phyloP scores from a whole-genome alignment of 2,329 filamentous ascomycete genomes.

The Cryoendolithus antarcticus region DNA sequence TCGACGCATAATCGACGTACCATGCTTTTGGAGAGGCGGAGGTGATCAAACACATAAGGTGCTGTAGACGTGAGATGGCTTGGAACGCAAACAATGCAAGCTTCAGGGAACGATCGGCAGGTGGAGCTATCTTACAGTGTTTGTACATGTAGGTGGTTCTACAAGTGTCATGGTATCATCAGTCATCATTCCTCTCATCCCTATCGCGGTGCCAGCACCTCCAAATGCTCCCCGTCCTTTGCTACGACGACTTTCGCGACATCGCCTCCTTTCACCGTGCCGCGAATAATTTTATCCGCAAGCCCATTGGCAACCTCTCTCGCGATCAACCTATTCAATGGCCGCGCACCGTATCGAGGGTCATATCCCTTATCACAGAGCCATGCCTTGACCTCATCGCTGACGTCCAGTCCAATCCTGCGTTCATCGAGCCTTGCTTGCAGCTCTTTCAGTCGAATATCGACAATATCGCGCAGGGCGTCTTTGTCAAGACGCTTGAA shows the following conservation, averaged over 20 bases:
- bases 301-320: constrained; percentile 81
- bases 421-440: constrained; percentile 74
- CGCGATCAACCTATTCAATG: constrained; percentile 79
- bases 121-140: constrained; percentile 1
- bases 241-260: constrained; percentile 58
- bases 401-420: constrained; percentile 63
- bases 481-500: constrained; percentile 73
- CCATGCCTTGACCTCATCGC: constrained; percentile 66
- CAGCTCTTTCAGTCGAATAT: constrained; percentile 77
- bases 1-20: too few species aligned
- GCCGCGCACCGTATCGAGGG: constrained; percentile 78
- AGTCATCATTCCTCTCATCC: not conserved
- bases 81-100: too few species aligned
- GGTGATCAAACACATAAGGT: too few species aligned
- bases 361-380: constrained; percentile 84
- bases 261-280: constrained; percentile 65
- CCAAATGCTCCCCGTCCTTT: constrained; percentile 36
- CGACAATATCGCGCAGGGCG: constrained; percentile 81
- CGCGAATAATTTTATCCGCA: constrained; percentile 84
- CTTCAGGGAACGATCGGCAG: too few species aligned
- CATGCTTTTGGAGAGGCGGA: too few species aligned
- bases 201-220: constrained; percentile 12
- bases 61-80: too few species aligned
- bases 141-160: constrained; percentile 3
- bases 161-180: not conserved